Percentiles rank a stretch among this genome's conserved stretches.
Evolutionary conservation across 352 stramenopile species (phyloP).

Genomic region (Phytophthora syringae): DNA sequence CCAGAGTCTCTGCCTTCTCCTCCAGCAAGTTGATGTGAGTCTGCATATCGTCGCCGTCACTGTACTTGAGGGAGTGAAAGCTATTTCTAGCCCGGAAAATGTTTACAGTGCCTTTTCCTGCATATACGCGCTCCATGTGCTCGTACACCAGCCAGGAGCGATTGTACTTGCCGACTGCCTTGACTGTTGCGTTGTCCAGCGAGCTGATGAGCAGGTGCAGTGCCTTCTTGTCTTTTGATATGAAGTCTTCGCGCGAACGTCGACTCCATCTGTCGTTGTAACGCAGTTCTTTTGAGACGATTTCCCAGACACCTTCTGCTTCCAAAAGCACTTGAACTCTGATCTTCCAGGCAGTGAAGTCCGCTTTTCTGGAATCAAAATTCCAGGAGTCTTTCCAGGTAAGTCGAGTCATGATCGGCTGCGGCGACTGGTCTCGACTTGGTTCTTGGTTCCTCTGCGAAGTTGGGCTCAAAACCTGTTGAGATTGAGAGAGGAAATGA

Average conservation of each 20-base stretch:
- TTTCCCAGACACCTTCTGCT: constrained; percentile 9
- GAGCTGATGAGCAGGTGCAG: constrained; percentile 18
- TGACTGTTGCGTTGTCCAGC: constrained; percentile 19
- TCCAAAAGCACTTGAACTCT: neutral
- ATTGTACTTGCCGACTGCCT: constrained; percentile 16
- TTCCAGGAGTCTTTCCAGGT: constrained; percentile 22
- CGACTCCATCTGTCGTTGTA: neutral
- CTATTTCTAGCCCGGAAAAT: neutral
- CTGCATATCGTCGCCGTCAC: constrained; percentile 20
- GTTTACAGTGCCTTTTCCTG: constrained; percentile 11
- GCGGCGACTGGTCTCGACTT: too few relatives aligned
- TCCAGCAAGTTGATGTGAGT: constrained; percentile 7
- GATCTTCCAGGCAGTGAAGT: constrained; percentile 11
- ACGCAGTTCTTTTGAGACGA: neutral
- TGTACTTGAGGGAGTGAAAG: constrained; percentile 13
- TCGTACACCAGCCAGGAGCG: constrained; percentile 11
- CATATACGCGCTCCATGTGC: constrained; percentile 12
- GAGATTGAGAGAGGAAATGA: too few relatives aligned
- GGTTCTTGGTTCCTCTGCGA: neutral
- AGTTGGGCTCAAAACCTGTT: neutral
- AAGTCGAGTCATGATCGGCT: constrained; percentile 1
- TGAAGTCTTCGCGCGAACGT: neutral
- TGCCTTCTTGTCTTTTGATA: constrained; percentile 7
- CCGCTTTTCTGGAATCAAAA: constrained; percentile 9
- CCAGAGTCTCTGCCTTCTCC: constrained; percentile 9